These are phyloP conservation scores for Xylogone sp. DNA, from an alignment of 2,329 filamentous ascomycete genomes.

Conservation along the genomic window DNA sequence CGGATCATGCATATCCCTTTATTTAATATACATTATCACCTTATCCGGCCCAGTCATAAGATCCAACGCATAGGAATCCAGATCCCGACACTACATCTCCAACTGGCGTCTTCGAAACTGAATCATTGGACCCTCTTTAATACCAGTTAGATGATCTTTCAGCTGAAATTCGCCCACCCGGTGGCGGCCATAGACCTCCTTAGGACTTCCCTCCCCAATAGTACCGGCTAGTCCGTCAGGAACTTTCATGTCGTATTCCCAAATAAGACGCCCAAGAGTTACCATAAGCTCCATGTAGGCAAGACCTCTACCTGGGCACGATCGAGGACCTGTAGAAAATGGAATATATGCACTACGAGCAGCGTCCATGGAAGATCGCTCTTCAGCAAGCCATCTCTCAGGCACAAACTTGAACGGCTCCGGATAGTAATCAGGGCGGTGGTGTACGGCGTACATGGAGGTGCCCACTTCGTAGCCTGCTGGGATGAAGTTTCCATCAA, in stretches of 20 bases:
- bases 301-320: slow-evolving; percentile 30
- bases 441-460: slow-evolving; percentile 31
- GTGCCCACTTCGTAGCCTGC: slow-evolving; percentile 29
- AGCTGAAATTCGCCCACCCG: background rate
- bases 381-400: slow-evolving; percentile 28
- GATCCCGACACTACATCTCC: too few relatives aligned
- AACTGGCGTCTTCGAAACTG: too few relatives aligned
- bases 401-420: slow-evolving; percentile 25
- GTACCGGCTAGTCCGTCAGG: slow-evolving; percentile 48
- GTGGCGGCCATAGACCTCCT: too few relatives aligned
- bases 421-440: slow-evolving; percentile 26
- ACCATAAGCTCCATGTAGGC: slow-evolving; percentile 20
- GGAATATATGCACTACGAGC: slow-evolving; percentile 23
- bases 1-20: too few relatives aligned
- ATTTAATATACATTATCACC: too few relatives aligned
- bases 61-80: too few relatives aligned
- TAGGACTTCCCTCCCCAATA: slow-evolving; percentile 7
- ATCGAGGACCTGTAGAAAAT: slow-evolving; percentile 32
- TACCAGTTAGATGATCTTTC: too few relatives aligned
- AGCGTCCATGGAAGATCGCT: slow-evolving; percentile 17
- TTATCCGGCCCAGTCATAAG: too few relatives aligned
- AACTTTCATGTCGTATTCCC: slow-evolving; percentile 9
- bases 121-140: too few relatives aligned
- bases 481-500: slow-evolving; percentile 32
- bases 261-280: slow-evolving; percentile 17